A percentile compares a stretch with the other conserved stretches of the same genome.
Evolutionary conservation across 768 basidiomycete genomes (phyloP).

Genomic region (Boletellus sp.): DNA sequence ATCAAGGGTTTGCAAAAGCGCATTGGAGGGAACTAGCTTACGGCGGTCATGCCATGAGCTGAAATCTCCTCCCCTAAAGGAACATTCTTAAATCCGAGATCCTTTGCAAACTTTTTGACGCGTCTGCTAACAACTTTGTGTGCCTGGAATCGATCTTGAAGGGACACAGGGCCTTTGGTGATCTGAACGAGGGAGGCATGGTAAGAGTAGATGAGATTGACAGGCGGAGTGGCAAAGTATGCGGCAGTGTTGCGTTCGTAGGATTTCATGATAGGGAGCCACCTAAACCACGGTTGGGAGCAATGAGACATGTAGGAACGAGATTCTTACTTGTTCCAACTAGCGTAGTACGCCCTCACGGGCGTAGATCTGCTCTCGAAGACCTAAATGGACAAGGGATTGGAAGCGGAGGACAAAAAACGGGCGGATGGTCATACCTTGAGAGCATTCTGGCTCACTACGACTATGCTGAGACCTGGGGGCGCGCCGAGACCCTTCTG

Average conservation of each 20-base stretch:
- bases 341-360: constrained; percentile 78
- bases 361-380: constrained; percentile 39
- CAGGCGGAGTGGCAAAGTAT: constrained; percentile 95
- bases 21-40: constrained; percentile 29
- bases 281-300: constrained; percentile 39
- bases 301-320: background rate
- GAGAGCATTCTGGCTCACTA: constrained; percentile 78
- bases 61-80: constrained; percentile 57
- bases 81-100: constrained; percentile 72
- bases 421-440: constrained; percentile 35
- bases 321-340: constrained; percentile 70
- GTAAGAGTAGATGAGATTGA: constrained; percentile 92
- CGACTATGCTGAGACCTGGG: constrained; percentile 85
- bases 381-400: background rate
- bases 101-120: constrained; percentile 62
- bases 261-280: constrained; percentile 91
- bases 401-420: background rate
- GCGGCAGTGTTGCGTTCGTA: constrained; percentile 80
- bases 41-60: constrained; percentile 96
- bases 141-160: constrained; percentile 72
- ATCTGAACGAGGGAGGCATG: constrained; percentile 77
- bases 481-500: constrained; percentile 94
- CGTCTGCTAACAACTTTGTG: constrained; percentile 68
- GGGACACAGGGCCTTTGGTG: constrained; percentile 54
- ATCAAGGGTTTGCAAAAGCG: background rate